phyloP scores from a whole-genome alignment of 352 stramenopile species.

The Elongisporangium undulatum region DNA sequence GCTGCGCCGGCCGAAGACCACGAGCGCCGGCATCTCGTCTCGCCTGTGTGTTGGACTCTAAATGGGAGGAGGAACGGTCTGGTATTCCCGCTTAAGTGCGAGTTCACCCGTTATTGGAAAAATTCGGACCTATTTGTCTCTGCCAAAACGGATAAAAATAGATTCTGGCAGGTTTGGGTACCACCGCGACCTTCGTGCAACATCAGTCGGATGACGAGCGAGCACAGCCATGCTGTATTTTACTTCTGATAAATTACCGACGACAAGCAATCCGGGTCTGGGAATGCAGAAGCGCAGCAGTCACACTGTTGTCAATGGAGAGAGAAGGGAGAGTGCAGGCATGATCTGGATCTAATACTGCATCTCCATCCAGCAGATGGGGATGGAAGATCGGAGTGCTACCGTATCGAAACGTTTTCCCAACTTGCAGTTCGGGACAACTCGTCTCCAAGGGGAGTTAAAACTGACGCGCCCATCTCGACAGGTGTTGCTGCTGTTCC shows the following conservation, averaged over 20 bases:
- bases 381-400: background rate
- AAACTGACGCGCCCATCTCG: background rate
- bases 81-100: background rate
- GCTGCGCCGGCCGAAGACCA: constrained; percentile 77
- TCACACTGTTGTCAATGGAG: no score
- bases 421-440: background rate
- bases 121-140: background rate
- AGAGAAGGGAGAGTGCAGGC: no score
- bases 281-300: no score
- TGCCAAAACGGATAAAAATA: background rate
- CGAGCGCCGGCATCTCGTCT: constrained; percentile 66
- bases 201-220: background rate
- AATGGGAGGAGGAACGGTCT: background rate
- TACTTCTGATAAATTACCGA: background rate
- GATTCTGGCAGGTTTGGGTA: background rate
- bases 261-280: no score
- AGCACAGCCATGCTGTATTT: background rate
- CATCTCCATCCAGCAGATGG: background rate
- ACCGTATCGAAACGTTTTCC: background rate
- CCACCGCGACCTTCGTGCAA: background rate
- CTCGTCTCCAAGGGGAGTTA: background rate
- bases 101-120: background rate
- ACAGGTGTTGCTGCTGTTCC: background rate
- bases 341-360: no score
- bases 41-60: background rate